phyloP scores from a whole-genome alignment of 805 yeast species.

The Deakozyma indianensis region DNA sequence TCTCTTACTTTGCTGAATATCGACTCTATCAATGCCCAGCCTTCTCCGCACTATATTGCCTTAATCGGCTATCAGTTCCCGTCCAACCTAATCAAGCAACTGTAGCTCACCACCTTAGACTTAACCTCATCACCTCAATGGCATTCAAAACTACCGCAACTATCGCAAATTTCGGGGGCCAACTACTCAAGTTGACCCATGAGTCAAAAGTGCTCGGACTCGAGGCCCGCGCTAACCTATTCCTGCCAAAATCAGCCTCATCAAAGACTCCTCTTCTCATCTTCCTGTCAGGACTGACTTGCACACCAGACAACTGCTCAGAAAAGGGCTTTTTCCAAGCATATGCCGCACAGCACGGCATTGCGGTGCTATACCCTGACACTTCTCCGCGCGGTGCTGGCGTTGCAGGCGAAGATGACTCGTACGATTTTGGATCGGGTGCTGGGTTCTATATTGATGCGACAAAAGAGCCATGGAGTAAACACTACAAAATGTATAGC shows the following conservation, averaged over 20 bases:
- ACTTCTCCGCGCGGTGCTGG: slow-evolving; percentile 87
- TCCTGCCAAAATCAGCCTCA: slow-evolving; percentile 37
- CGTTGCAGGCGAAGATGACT: slow-evolving; percentile 65
- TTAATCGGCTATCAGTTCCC: too few species aligned
- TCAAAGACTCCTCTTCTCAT: slow-evolving; percentile 53
- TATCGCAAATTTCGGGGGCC: slow-evolving; percentile 59
- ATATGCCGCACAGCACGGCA: slow-evolving; percentile 66
- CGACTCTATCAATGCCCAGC: too few species aligned
- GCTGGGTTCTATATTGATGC: slow-evolving; percentile 94
- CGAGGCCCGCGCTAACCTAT: slow-evolving; percentile 73
- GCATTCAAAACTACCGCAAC: slow-evolving; percentile 37
- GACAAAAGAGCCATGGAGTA: slow-evolving; percentile 51
- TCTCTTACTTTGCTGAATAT: too few species aligned
- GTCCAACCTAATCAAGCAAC: neutral
- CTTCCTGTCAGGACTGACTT: slow-evolving; percentile 80
- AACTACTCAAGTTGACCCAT: slow-evolving; percentile 61
- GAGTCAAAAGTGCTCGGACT: slow-evolving; percentile 50
- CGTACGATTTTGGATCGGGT: slow-evolving; percentile 86
- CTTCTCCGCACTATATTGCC: too few species aligned
- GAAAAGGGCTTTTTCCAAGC: slow-evolving; percentile 85
- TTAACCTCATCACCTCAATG: slow-evolving; percentile 13
- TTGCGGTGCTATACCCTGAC: slow-evolving; percentile 87
- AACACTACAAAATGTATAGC: slow-evolving; percentile 73
- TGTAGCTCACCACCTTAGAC: too few species aligned
- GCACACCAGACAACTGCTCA: slow-evolving; percentile 84